Base-by-base conservation (phyloP, 805 yeast genomes). In the Candida coquimbonensis region DNA sequence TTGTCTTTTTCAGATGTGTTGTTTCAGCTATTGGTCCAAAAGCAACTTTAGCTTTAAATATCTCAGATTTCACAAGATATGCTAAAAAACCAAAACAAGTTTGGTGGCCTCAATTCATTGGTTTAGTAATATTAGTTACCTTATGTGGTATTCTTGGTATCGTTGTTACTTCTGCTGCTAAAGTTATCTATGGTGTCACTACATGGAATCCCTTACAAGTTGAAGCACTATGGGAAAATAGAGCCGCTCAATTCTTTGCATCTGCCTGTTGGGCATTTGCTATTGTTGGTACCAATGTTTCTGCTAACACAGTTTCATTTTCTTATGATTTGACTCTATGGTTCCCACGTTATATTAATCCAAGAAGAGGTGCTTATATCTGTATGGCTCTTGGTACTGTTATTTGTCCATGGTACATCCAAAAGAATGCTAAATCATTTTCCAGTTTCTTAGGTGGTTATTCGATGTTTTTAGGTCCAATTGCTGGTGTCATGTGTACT, bases 391-490 rank as follows among this genome's bases (percentile, higher is more conserved):
- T 86, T 46, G 87, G 86, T 2, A 68, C 80, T 49, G 74, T 78
- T 45, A 80, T 83, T 50, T 81, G 88, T 57, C 95, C 95, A 29
- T 87, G 95, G 95, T 74, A 84, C 38, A 44, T 55, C 27, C 56
- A 52, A 37, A 54, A 72, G 82, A 61, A 68, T 21, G 79, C 88
- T 1, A 75, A 77, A 42, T 78, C 73, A 63, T 87, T 86, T 67
- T 80, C 89, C 19, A 78, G 85, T 13, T 86, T 85, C 55, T 66
- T 87, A 42, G 75, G 85, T 34, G 90, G 93, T 0, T 87, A 85
- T 61, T 72, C 91, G 1, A 81, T 86, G 38, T 87, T 87, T 73
- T 68, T 87, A 45, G 83, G 89, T 2, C 75, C 90, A 36, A 83
- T 87, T 56, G 84, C 88, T 16, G 95, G 95, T 49, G 80, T 80